Base-by-base conservation (phyloP, 345 rosid species). In the Atalantia buxifolia region DNA sequence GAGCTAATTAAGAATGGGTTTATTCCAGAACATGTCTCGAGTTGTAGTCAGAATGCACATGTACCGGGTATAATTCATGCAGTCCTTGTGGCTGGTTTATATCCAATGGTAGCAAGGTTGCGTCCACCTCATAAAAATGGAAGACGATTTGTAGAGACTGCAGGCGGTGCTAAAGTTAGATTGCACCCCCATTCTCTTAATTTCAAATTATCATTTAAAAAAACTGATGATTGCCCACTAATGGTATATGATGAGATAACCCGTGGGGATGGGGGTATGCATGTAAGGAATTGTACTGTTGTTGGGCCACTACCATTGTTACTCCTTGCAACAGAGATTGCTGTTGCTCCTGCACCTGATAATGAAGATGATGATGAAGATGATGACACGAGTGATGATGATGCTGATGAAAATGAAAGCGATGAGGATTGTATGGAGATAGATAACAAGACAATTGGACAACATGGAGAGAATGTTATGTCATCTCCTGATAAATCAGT, bases 31-130 rank as follows among this genome's bases (percentile, higher is more conserved):
- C 87, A 90, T 42, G 83, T 84, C 67, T 85, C 92, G 19, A 86
- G 86, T 31, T 92, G 88, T 79, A 92, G 87, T 79, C 69, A 81
- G 79, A 92, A 94, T 86, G 91, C 97, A 21, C 87, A 74, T 60
- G 87, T 88, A 73, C 92, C 92, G 0, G 99, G 98, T n/a, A 89
- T 94, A 75, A 80, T 96, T 71, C 93, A 89, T 76, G 91, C 95
- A 6, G 95, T 96, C 64, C 90, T 96, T 76, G 90, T 90, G 75
- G 95, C 95, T 66, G 97, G 97, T 77, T 83, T 94, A 84, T 96
- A 96, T 86, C 98, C 98, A 36, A 89, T 83, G 91, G 87, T 92
- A 48, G 98, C 95, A 80, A 88, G 90, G 80, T 81, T 92, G 80
- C 86, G 84, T 42, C 87, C 87, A 3, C 85, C 89, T 42, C 73